Conservation (phyloP, 2,329 filamentous ascomycete genomes). For the Fonsecaea pedrosoi region DNA sequence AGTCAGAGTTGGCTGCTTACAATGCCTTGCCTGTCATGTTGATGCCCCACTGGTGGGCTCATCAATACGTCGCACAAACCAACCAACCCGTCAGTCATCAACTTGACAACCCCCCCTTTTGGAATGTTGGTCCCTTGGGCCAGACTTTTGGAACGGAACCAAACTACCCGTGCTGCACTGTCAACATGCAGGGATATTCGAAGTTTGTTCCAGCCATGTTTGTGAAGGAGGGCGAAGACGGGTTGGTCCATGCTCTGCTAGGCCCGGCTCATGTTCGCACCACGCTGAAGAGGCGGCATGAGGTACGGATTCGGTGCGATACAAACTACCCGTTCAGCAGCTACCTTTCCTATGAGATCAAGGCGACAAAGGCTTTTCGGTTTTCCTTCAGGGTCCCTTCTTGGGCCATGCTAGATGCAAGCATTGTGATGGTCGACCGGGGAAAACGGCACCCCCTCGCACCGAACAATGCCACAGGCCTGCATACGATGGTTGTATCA, state of each 20-base stretch:
- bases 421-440: conserved; percentile 38
- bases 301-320: conserved; percentile 53
- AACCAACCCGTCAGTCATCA: conserved; percentile 60
- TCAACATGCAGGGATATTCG: conserved; percentile 65
- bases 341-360: conserved; percentile 50
- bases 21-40: conserved; percentile 62
- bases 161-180: conserved; percentile 62
- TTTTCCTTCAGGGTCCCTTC: conserved; percentile 56
- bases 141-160: conserved; percentile 62
- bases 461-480: conserved; percentile 47
- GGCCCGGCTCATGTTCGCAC: conserved; percentile 54
- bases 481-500: conserved; percentile 48
- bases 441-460: conserved; percentile 33
- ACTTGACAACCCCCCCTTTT: conserved; percentile 55
- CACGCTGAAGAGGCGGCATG: conserved; percentile 44
- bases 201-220: conserved; percentile 61
- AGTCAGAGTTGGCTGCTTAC: conserved; percentile 60
- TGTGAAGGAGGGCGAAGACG: conserved; percentile 51
- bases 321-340: conserved; percentile 60
- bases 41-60: conserved; percentile 62
- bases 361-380: conserved; percentile 47
- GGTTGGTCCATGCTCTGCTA: conserved; percentile 60
- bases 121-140: conserved; percentile 54
- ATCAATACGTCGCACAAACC: conserved; percentile 62
- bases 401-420: conserved; percentile 48